These are phyloP conservation scores for Leccinum fibrillosum DNA, from an alignment of 768 basidiomycete species.

Conservation along the genomic window DNA sequence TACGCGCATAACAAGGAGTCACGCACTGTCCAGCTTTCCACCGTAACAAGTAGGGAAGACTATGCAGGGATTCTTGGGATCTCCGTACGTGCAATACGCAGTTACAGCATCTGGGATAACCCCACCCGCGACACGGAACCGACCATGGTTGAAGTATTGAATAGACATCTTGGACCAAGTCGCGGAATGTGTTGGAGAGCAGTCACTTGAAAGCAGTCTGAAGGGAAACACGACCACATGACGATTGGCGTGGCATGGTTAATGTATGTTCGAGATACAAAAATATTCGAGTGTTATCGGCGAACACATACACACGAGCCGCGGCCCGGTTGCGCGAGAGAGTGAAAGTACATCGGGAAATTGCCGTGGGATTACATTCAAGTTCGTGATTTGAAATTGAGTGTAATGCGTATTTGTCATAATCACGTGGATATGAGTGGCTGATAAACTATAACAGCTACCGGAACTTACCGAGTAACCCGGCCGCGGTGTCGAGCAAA, in stretches of 20 bases:
- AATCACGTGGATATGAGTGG: conserved; percentile 21
- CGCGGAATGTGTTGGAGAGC: not conserved
- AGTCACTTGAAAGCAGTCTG: not conserved
- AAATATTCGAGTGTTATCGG: not conserved
- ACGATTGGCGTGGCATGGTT: not conserved
- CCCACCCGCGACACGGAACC: conserved; percentile 51
- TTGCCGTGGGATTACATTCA: no score
- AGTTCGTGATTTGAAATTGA: not conserved
- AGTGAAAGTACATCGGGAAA: not conserved
- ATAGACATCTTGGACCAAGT: conserved; percentile 25
- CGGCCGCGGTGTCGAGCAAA: conserved; percentile 2
- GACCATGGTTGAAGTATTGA: conserved; percentile 52
- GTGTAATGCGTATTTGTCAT: not conserved
- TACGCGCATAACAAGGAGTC: not conserved
- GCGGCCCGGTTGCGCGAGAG: conserved; percentile 6
- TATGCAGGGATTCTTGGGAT: conserved; percentile 51
- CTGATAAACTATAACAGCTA: conserved; percentile 43
- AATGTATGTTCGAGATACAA: conserved; percentile 2
- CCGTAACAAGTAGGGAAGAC: conserved; percentile 62
- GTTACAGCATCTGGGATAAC: conserved; percentile 54
- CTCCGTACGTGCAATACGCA: conserved; percentile 57
- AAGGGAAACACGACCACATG: not conserved
- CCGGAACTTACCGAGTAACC: conserved; percentile 30
- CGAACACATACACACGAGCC: not conserved
- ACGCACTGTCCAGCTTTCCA: conserved; percentile 49